Percentiles rank a stretch among this genome's conserved stretches.
Evolutionary conservation across 2,329 filamentous ascomycete genomes (phyloP).

Genomic region (Rosellinia necatrix): DNA sequence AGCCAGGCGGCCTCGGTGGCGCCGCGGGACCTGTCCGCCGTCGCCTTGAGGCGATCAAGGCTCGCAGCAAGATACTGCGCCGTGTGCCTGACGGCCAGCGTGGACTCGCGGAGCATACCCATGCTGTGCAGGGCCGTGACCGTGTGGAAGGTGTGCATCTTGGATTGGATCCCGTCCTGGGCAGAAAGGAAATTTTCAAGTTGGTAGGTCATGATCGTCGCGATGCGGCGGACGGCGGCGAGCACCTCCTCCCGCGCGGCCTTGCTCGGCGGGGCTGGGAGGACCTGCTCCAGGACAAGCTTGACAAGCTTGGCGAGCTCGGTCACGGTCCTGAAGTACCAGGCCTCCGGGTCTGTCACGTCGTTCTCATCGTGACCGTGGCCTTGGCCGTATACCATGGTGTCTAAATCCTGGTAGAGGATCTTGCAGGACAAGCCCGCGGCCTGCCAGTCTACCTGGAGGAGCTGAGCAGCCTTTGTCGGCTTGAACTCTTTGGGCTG

Average conservation of each 20-base stretch:
- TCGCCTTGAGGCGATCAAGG: slow-evolving; percentile 41
- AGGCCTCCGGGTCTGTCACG: slow-evolving; percentile 30
- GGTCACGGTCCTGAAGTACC: slow-evolving; percentile 30
- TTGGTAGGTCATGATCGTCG: slow-evolving; percentile 27
- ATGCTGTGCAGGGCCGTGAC: slow-evolving; percentile 44
- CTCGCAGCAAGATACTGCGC: slow-evolving; percentile 37
- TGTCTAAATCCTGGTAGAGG: slow-evolving; percentile 24
- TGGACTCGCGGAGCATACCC: slow-evolving; percentile 45
- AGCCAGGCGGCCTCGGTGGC: slow-evolving; percentile 42
- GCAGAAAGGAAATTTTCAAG: slow-evolving; percentile 26
- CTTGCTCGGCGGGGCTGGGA: slow-evolving; percentile 13
- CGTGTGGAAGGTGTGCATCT: slow-evolving; percentile 34
- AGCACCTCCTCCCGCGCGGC: slow-evolving; percentile 15
- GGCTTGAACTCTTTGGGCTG: slow-evolving; percentile 57
- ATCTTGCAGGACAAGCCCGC: slow-evolving; percentile 44
- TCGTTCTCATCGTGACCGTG: background rate
- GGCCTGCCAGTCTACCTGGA: slow-evolving; percentile 50
- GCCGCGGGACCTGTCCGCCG: slow-evolving; percentile 41
- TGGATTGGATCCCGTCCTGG: slow-evolving; percentile 22
- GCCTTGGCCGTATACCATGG: slow-evolving; percentile 10
- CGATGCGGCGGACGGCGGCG: background rate
- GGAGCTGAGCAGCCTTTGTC: slow-evolving; percentile 43
- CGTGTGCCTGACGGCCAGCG: slow-evolving; percentile 41
- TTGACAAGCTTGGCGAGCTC: slow-evolving; percentile 28
- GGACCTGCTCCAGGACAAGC: slow-evolving; percentile 19